Evolutionary conservation across 352 stramenopile species (phyloP), one percentile per base, ranked within the genome.

Genomic region (Globisporangium parvum): DNA sequence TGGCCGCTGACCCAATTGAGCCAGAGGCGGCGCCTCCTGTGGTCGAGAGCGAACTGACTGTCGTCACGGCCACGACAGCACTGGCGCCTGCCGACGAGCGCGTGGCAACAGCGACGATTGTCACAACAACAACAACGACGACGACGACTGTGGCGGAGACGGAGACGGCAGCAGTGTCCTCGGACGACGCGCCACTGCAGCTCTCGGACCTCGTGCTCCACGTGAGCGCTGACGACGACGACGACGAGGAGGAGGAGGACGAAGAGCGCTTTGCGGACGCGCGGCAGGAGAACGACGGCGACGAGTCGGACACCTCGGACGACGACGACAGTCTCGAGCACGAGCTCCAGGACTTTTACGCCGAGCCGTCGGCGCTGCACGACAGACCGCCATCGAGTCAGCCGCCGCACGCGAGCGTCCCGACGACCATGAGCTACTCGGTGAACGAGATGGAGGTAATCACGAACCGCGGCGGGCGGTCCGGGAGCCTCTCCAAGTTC

Each of bases 391-490:
- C 47, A 17, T 44, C 45, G 46, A 50, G 28, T 5, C 46, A 49
- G 12, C 6, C n/a, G 9, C 42, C n/a, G 9, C 42, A 47, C 52
- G 23, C 40, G 40, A 44, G 55, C n/a, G 74, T 87, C 1, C 73
- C 76, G 9, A 63, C 77, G 1, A 88, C 81, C 3, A 80, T 91
- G 59, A 85, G 64, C 47, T 91, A 88, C 60, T 85, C 77, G 0
- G 71, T 91, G 45, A 90, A 91, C 62, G 81, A 91, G 58, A 91
- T 91, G 78, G 81, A 91, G 49, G 79, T 90, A 35, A 81, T 90
- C 48, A 88, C 81, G 8, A 91, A 87, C 64, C 77, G 81, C 55
- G 77, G 72, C 31, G 76, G 77, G 28, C 75, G 82, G 37, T 73
- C 79, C 0, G 82, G 82, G 35, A 88, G 75, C 53, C 37, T 92